Evolutionary conservation across 2,329 filamentous ascomycete species (phyloP), one percentile per base, ranked within the genome.

Genomic region (Epichloe typhina): DNA sequence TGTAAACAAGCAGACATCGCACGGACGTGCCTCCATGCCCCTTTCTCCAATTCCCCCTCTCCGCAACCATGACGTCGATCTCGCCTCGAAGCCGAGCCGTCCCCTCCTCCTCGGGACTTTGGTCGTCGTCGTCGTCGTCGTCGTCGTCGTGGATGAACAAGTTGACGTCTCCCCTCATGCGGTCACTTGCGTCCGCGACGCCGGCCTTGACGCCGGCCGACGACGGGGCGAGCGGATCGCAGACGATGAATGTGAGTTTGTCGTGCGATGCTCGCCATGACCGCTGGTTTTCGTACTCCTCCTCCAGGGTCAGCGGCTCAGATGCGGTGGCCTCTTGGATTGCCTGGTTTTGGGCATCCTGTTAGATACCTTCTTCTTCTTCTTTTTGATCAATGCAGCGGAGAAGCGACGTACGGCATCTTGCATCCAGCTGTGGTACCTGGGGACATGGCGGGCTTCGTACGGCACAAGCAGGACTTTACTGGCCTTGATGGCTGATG

Each of bases 351-450:
- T 42, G 4, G 33, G 21, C 15, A 3, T 13, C 0, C 12, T n/a
- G 33, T 38, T 46, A 44, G 53, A n/a, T 4, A 46, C 40, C 0
- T 23, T 23, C 5, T 23, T 15, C 3, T 64, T 64, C 57, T 3
- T 26, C 6, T 66, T 58, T n/a, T 4, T 7, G 3, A 31, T 11
- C 31, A 11, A 31, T 31, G 21, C 4, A 4, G 23, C 23, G 21
- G 36, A 2, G 31, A 6, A 11, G 2, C 7, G 19, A 17, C 57
- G 40, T 63, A 78, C 84, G 48, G 83, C 76, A 60, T 93, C 83
- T 71, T 90, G 77, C 90, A 97, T 96, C 91, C 91, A 97, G 61
- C 75, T 71, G 64, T 95, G 88, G 64, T 96, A 96, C 38, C 76
- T 82, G 15, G 75, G 75, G 23, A 97, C 91, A 71, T 96, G 91